Percentiles rank a stretch among this genome's conserved stretches.
phyloP scores from a whole-genome alignment of 768 basidiomycete genomes.

The Auriscalpium orientale region DNA sequence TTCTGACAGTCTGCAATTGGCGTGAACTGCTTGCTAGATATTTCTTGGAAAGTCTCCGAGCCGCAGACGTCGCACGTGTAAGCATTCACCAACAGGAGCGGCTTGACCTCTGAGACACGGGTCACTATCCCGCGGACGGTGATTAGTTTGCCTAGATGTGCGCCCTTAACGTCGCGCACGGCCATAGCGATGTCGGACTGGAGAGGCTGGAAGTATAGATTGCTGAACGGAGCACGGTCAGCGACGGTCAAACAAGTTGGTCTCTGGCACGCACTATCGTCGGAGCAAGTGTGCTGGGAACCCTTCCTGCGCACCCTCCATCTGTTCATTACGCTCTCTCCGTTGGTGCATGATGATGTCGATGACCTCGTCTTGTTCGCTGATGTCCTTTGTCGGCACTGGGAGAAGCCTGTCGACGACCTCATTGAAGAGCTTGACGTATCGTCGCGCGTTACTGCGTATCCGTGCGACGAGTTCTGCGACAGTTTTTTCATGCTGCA shows the following conservation, averaged over 20 bases:
- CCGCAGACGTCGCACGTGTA: constrained; percentile 98
- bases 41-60: constrained; percentile 97
- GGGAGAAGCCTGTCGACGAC: constrained; percentile 90
- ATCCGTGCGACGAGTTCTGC: constrained; percentile 77
- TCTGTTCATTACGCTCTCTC: constrained; percentile 77
- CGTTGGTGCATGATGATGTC: constrained; percentile 96
- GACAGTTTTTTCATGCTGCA: constrained; percentile 60
- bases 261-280: constrained; percentile 73
- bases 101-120: constrained; percentile 98
- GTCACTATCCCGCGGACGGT: constrained; percentile 97
- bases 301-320: constrained; percentile 62
- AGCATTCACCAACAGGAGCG: constrained; percentile 92
- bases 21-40: constrained; percentile 83
- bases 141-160: constrained; percentile 85
- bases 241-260: background rate
- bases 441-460: constrained; percentile 80
- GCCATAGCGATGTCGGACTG: constrained; percentile 71
- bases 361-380: constrained; percentile 87
- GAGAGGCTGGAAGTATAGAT: constrained; percentile 89
- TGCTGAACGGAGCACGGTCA: constrained; percentile 41
- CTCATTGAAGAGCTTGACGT: constrained; percentile 81
- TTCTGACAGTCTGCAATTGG: constrained; percentile 89
- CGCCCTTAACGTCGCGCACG: constrained; percentile 84
- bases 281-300: constrained; percentile 90
- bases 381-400: constrained; percentile 81